phyloP scores from a whole-genome alignment of 805 yeast genomes.

The Metschnikowia henanensis region DNA sequence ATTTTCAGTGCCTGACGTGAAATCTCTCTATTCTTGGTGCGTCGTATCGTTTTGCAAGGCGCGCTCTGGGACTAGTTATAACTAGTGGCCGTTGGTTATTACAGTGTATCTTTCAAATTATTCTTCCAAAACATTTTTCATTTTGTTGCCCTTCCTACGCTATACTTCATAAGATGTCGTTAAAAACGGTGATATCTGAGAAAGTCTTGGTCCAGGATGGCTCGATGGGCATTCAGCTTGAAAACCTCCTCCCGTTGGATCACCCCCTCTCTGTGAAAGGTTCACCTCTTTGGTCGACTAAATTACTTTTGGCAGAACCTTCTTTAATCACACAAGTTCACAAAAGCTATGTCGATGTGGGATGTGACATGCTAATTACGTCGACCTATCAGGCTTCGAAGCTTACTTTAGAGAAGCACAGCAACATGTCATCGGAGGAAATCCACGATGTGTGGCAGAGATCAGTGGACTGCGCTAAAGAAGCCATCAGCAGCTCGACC shows the following conservation, averaged over 20 bases:
- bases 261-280: slow-evolving; percentile 20
- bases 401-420: slow-evolving; percentile 16
- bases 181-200: slow-evolving; percentile 6
- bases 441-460: slow-evolving; percentile 17
- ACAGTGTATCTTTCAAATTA: no score
- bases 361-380: slow-evolving; percentile 20
- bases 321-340: slow-evolving; percentile 16
- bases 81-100: no score
- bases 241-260: slow-evolving; percentile 16
- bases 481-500: slow-evolving; percentile 10
- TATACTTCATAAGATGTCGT: slow-evolving; percentile 8
- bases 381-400: slow-evolving; percentile 22
- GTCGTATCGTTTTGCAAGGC: no score
- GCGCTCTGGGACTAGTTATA: no score
- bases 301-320: slow-evolving; percentile 19
- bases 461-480: slow-evolving; percentile 16
- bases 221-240: slow-evolving; percentile 21
- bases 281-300: slow-evolving; percentile 22
- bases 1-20: no score
- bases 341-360: slow-evolving; percentile 17
- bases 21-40: no score
- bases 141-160: neutral
- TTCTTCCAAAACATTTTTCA: neutral
- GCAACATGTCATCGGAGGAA: slow-evolving; percentile 11
- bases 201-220: slow-evolving; percentile 18